Percentiles rank a stretch among this genome's conserved stretches.
phyloP scores from a whole-genome alignment of 2,329 filamentous ascomycete species.

The Stachybotrys chlorohalonatus region DNA sequence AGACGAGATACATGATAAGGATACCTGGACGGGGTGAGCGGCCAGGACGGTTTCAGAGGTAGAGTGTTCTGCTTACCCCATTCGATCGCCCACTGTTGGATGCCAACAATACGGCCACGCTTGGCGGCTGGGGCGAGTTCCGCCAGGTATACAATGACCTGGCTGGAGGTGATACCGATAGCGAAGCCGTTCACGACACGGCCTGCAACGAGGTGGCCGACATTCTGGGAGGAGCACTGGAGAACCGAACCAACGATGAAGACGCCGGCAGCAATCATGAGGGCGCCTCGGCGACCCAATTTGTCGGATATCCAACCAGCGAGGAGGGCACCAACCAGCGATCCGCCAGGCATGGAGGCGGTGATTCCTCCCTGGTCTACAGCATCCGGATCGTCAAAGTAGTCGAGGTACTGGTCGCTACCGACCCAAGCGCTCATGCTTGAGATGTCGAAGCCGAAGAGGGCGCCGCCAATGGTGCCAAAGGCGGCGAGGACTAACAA shows the following conservation, averaged over 20 bases:
- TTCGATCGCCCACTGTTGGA: slow-evolving; percentile 68
- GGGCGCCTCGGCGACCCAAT: slow-evolving; percentile 32
- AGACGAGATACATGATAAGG: slow-evolving; percentile 62
- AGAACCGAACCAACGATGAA: slow-evolving; percentile 52
- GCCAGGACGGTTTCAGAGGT: accelerated
- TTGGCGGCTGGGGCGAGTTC: slow-evolving; percentile 50
- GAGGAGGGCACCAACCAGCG: slow-evolving; percentile 33
- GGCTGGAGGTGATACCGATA: slow-evolving; percentile 58
- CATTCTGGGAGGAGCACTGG: slow-evolving; percentile 47
- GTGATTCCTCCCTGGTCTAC: slow-evolving; percentile 40
- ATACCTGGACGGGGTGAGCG: slow-evolving; percentile 38
- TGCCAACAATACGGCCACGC: slow-evolving; percentile 58
- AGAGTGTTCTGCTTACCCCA: slow-evolving; percentile 22
- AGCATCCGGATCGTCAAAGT: slow-evolving; percentile 37
- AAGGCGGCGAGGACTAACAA: slow-evolving; percentile 23
- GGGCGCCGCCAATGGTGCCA: slow-evolving; percentile 31
- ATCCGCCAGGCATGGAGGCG: slow-evolving; percentile 39
- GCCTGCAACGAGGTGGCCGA: slow-evolving; percentile 44
- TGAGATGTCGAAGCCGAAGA: slow-evolving; percentile 48
- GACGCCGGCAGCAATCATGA: slow-evolving; percentile 35
- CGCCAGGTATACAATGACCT: slow-evolving; percentile 60
- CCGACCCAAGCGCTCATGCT: slow-evolving; percentile 50
- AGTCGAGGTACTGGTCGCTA: slow-evolving; percentile 39
- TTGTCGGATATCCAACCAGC: slow-evolving; percentile 38
- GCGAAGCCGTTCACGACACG: slow-evolving; percentile 55